A percentile compares a stretch with the other conserved stretches of the same genome.
Conservation (phyloP, 345 rosid genomes). For the Corchorus olitorius region DNA sequence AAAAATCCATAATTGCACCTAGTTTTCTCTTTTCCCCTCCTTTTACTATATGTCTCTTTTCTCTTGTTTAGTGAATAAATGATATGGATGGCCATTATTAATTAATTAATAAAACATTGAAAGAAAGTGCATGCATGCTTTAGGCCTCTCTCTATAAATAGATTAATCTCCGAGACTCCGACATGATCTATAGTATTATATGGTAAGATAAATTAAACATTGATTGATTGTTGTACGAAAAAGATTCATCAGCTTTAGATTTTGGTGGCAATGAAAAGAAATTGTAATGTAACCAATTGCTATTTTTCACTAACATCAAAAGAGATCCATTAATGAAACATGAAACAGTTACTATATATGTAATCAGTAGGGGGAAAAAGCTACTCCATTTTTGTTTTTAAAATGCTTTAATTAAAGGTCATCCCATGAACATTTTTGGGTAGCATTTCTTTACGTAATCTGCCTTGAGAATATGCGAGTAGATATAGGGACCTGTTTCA, state of each 20-base stretch:
- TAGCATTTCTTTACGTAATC: neutral
- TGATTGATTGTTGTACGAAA: constrained; percentile 5
- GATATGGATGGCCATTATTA: constrained; percentile 1
- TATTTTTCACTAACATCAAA: neutral
- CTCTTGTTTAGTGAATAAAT: too few species aligned
- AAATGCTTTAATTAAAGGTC: neutral
- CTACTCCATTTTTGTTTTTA: too few species aligned
- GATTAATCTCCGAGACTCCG: neutral
- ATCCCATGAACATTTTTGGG: constrained; percentile 2
- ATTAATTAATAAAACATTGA: neutral
- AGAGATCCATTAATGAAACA: neutral
- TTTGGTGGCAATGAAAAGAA: neutral
- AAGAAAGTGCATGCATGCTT: constrained; percentile 17
- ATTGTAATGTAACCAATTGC: neutral
- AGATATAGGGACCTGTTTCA: neutral
- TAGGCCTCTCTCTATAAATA: neutral
- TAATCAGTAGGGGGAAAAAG: constrained; percentile 4
- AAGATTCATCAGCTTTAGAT: constrained; percentile 5
- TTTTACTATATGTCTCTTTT: too few species aligned
- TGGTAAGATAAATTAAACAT: neutral
- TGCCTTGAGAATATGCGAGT: neutral
- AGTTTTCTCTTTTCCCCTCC: too few species aligned
- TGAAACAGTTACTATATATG: neutral
- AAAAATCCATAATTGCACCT: too few species aligned
- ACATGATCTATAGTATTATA: neutral